These are phyloP conservation scores for Claviceps pazoutovae DNA, from an alignment of 2,329 filamentous ascomycete species.

Conservation along the genomic window DNA sequence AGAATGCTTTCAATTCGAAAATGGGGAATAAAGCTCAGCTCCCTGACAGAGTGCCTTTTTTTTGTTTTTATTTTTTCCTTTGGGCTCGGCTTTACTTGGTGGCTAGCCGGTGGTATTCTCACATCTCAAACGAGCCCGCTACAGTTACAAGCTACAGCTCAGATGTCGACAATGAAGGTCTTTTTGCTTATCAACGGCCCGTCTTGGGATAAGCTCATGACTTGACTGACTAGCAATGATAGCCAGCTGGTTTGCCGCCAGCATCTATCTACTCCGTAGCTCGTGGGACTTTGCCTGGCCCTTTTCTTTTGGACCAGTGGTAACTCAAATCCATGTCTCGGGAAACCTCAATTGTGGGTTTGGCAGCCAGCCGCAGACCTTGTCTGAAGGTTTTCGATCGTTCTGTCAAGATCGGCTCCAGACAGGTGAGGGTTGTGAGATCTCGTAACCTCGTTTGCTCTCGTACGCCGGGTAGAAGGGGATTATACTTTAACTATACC, in stretches of 20 bases:
- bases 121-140: background rate
- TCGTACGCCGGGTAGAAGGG: background rate
- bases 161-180: constrained; percentile 6
- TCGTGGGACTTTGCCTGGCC: constrained; percentile 3
- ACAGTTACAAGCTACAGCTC: constrained; percentile 2
- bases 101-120: constrained; percentile 4
- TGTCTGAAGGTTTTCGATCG: constrained; percentile 7
- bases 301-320: constrained; percentile 5
- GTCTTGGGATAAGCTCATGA: constrained; percentile 10
- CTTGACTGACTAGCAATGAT: constrained; percentile 4
- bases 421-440: background rate
- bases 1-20: constrained; percentile 4
- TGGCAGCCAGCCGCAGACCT: constrained; percentile 4
- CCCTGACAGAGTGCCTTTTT: background rate
- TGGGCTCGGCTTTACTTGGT: background rate
- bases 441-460: background rate
- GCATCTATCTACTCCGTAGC: constrained; percentile 2
- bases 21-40: constrained; percentile 3
- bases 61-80: background rate
- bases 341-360: constrained; percentile 10
- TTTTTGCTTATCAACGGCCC: constrained; percentile 5
- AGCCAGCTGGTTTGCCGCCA: constrained; percentile 4
- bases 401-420: constrained; percentile 5
- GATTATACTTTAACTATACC: constrained; percentile 3
- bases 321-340: constrained; percentile 15